Base-by-base conservation (phyloP, 345 rosid genomes). In the Salix brachista region DNA sequence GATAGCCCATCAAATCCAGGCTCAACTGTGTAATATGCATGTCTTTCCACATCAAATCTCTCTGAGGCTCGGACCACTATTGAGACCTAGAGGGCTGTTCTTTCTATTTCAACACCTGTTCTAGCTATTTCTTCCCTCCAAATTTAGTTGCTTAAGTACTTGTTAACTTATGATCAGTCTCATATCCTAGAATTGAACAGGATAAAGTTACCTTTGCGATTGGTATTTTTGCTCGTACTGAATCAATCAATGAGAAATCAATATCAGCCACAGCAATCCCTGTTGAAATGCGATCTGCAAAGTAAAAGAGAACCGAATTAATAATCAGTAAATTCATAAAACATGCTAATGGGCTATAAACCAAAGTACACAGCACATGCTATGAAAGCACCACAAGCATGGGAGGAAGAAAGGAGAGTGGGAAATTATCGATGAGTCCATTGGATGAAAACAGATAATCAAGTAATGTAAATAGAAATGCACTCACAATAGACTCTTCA, bases 201-300 rank as follows among this genome's bases (percentile, higher is more conserved):
- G 67, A 36, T 13, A 26, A 52, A 75, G 66, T 84, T 85, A 89
- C 99, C 93, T 95, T 83, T 16, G 83, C 90, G 39, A 93, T 87
- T 75, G 97, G 99, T 90, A 95, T 87, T 79, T 89, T 95, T 73
- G 83, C 74, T 83, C 97, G 86, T 79, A 91, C 97, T 6, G 97
- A 93, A 39, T 90, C 94, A n/a, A 95, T 84, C 70, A 90, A 82
- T 26, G 92, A 85, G 60, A 92, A 85, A 82, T 95, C 96, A 26
- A 95, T 88, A 86, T 93, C 96, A 71, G 96, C 97, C 37, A 95
- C 79, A 1, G 88, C 84, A 83, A 93, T 89, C 81, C 97, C 99
- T 1, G 97, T 90, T 14, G 93, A 84, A 65, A 87, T 21, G 72
- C 87, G 90, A 83, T 94, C 97, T 92, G 90, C 66, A 80, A 84